Conservation (phyloP, 306 rosid genomes). For the apple (Malus domestica) region DNA sequence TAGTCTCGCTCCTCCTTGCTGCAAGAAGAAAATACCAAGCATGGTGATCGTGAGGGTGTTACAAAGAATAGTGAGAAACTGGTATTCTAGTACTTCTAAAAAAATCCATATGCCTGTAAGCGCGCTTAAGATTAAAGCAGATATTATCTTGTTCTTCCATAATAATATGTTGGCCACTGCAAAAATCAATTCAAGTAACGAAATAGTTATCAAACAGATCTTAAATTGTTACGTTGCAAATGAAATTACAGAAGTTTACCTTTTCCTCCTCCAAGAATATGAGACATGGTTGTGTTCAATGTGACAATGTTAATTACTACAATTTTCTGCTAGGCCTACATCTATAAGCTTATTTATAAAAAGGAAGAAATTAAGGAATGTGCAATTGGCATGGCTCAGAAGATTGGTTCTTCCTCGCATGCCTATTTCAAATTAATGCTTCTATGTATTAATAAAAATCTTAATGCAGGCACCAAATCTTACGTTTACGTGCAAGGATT, state of each 20-base stretch:
- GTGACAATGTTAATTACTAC: neutral
- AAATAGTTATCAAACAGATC: too few species aligned
- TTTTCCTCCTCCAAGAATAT: slow-evolving; percentile 45
- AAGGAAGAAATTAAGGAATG: slow-evolving; percentile 38
- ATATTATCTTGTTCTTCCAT: slow-evolving; percentile 49
- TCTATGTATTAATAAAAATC: too few species aligned
- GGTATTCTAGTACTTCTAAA: slow-evolving; percentile 55
- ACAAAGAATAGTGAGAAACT: slow-evolving; percentile 42
- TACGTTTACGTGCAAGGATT: too few species aligned
- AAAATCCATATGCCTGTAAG: slow-evolving; percentile 43
- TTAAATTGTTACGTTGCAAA: too few species aligned
- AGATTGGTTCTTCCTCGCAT: too few species aligned
- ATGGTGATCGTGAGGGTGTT: slow-evolving; percentile 39
- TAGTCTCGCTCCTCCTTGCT: slow-evolving; percentile 40
- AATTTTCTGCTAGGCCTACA: neutral
- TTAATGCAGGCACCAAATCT: too few species aligned
- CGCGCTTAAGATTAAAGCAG: slow-evolving; percentile 37
- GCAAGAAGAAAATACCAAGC: slow-evolving; percentile 44
- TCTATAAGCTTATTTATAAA: too few species aligned
- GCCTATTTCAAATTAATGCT: too few species aligned
- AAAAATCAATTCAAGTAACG: slow-evolving; percentile 6
- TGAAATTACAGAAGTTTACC: slow-evolving; percentile 12
- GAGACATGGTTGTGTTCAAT: slow-evolving; percentile 1
- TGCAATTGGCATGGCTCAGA: slow-evolving; percentile 24
- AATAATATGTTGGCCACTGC: slow-evolving; percentile 54